Percentiles rank a stretch among this genome's conserved stretches.
Evolutionary conservation across 2,329 filamentous ascomycete species (phyloP).

Genomic region (Stemphylium beticola): DNA sequence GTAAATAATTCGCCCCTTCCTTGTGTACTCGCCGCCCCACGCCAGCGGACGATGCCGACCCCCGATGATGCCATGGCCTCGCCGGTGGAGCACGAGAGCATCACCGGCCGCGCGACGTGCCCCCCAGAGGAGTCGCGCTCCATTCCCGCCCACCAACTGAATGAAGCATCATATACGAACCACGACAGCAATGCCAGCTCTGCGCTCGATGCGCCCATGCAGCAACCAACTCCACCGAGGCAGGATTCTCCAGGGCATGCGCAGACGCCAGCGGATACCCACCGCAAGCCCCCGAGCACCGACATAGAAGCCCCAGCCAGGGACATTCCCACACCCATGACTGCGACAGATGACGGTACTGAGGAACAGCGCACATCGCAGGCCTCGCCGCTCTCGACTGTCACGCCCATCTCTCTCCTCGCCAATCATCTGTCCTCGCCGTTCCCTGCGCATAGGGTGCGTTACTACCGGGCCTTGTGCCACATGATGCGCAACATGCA

Average conservation of each 20-base stretch:
- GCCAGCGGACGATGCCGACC: constrained; percentile 56
- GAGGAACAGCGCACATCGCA: constrained; percentile 47
- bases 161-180: constrained; percentile 30
- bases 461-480: constrained; percentile 17
- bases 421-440: constrained; percentile 40
- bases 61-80: constrained; percentile 52
- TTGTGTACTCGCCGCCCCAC: constrained; percentile 37
- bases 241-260: constrained; percentile 31
- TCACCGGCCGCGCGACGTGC: constrained; percentile 56
- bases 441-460: constrained; percentile 43
- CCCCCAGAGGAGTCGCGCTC: constrained; percentile 54
- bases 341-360: constrained; percentile 41
- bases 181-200: constrained; percentile 23
- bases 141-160: constrained; percentile 37
- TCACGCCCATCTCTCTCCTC: constrained; percentile 30
- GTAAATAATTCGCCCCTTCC: constrained; percentile 18
- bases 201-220: constrained; percentile 27
- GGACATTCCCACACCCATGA: constrained; percentile 49
- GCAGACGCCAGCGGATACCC: constrained; percentile 26
- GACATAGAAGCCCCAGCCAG: constrained; percentile 43
- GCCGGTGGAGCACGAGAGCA: constrained; percentile 50
- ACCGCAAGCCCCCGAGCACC: constrained; percentile 38
- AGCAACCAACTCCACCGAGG: constrained; percentile 47
- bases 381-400: constrained; percentile 40
- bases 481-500: background rate